Conservation (phyloP, 441 rosid species). For the Syzygium malaccense region DNA sequence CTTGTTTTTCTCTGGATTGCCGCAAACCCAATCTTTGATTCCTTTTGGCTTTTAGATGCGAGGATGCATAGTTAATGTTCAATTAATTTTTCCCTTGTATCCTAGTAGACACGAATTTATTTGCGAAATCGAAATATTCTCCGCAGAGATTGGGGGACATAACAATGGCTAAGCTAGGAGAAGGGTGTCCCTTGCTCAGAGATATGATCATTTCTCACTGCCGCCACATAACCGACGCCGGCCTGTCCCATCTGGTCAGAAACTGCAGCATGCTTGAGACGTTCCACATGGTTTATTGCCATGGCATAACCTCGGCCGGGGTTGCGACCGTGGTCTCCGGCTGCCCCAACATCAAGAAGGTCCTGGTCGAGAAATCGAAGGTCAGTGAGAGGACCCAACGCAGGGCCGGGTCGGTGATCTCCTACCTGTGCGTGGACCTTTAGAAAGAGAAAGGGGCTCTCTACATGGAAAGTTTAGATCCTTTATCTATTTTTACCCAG, state of each 20-base stretch:
- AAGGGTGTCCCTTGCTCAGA: conserved; percentile 72
- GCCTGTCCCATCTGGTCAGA: conserved; percentile 63
- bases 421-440: conserved; percentile 71
- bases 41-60: neutral
- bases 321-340: conserved; percentile 80
- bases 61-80: neutral
- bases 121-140: neutral
- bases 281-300: conserved; percentile 83
- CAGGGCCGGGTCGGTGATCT: conserved; percentile 61
- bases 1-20: neutral
- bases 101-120: neutral
- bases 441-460: conserved; percentile 9
- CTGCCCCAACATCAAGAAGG: conserved; percentile 74
- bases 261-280: conserved; percentile 57
- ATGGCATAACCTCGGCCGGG: conserved; percentile 62
- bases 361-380: conserved; percentile 82
- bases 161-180: conserved; percentile 72
- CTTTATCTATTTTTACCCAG: neutral
- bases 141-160: conserved; percentile 66
- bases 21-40: neutral
- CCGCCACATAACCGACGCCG: conserved; percentile 60
- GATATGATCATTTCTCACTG: conserved; percentile 85
- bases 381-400: conserved; percentile 72
- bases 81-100: neutral
- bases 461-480: conserved; percentile 20